Evolutionary conservation across 805 yeast species (phyloP), one percentile per base, ranked within the genome.

Genomic region (Teunomyces cretensis): DNA sequence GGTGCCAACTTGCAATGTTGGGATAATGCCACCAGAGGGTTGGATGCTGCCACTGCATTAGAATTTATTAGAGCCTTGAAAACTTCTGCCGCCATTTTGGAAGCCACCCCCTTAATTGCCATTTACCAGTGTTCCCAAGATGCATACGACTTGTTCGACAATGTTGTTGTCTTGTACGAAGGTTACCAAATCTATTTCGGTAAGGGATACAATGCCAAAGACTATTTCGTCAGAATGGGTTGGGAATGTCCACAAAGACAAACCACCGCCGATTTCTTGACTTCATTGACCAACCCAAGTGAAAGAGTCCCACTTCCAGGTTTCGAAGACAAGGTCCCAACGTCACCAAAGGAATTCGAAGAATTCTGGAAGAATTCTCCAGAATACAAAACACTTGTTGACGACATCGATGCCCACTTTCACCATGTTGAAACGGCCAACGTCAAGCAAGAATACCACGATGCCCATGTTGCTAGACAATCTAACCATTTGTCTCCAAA

Each of bases 11-110:
- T 84, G 41, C 83, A 78, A 51, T 80, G 86, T 64, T 84, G 87
- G 81, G 91, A 87, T 70, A 88, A 88, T 58, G 85, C 92, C 5
- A 88, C 96, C 5, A 79, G 94, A 70, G 96, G 96, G 55, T 73
- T 88, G 48, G 96, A 87, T 66, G 77, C 94, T 3, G 86, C 94
- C 9, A 86, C 94, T 33, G 95, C 96, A 2, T 71, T 84, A 51
- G 91, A 86, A 59, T 87, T 81, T 56, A 74, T 85, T 33, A 72
- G 80, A 49, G 84, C 88, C 15, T 71, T 87, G 49, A 81, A 86
- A 55, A 75, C 81, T 2, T 68, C 79, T n/a, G 83, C 89, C 3
- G 65, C 72, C 30, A 63, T 81, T 28, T 56, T 70, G 36, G 70
- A 74, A 11, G 68, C 74, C n/a, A 72, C 85, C 5, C 79, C 85